Evolutionary conservation across 306 rosid genomes (phyloP).

Genomic region (Crotalaria pallida): DNA sequence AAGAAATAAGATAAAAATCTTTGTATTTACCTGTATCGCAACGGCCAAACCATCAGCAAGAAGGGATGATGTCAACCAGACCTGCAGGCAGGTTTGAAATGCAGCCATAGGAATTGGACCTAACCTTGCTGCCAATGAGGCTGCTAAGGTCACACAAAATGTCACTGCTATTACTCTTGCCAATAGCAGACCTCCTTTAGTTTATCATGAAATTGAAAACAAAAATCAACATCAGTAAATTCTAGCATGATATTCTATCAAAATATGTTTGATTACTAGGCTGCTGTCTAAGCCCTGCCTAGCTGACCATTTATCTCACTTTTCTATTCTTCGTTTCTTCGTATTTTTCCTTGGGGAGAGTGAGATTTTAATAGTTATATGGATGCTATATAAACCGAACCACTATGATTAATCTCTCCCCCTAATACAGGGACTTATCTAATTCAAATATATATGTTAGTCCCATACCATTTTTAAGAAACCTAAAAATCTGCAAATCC

Average conservation of each 20-base stretch:
- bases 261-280: background rate
- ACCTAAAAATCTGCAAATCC: slow-evolving; percentile 70
- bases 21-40: slow-evolving; percentile 69
- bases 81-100: slow-evolving; percentile 86
- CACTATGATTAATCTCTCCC: background rate
- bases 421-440: background rate
- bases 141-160: slow-evolving; percentile 87
- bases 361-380: background rate
- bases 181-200: slow-evolving; percentile 58
- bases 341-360: background rate
- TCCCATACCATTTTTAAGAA: slow-evolving; percentile 72
- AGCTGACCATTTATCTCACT: background rate
- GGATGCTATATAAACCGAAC: background rate
- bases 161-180: slow-evolving; percentile 90
- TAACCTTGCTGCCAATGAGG: slow-evolving; percentile 79
- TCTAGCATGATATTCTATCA: background rate
- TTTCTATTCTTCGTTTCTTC: background rate
- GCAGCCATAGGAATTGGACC: slow-evolving; percentile 94
- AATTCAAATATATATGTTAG: background rate
- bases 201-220: background rate
- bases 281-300: background rate
- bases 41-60: slow-evolving; percentile 93
- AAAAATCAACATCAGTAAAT: background rate
- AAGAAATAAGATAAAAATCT: background rate
- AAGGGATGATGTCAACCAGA: slow-evolving; percentile 91